Evolutionary conservation across 176 grass and related monocot genomes (phyloP).

Genomic region (Secale cereale): DNA sequence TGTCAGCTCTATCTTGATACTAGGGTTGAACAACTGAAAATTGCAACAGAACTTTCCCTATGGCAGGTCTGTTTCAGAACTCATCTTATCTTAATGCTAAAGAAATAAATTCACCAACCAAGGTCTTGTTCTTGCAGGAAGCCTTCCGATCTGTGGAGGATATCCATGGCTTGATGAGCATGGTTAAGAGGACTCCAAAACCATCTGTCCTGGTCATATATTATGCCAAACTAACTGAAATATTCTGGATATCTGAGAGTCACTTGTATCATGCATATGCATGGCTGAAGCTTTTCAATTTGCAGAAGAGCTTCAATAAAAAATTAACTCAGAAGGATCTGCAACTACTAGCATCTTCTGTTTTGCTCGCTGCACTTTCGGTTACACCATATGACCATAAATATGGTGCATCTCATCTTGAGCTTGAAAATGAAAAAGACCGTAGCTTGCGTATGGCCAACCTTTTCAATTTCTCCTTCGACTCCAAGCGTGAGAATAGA

Average conservation of each 20-base stretch:
- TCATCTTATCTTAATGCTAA: not conserved
- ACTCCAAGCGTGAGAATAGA: constrained; percentile 78
- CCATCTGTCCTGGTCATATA: constrained; percentile 87
- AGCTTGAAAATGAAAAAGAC: constrained; percentile 93
- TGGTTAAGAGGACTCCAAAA: constrained; percentile 93
- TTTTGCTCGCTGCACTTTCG: constrained; percentile 82
- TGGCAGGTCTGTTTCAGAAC: constrained; percentile 76
- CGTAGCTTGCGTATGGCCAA: constrained; percentile 76
- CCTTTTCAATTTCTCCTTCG: constrained; percentile 83
- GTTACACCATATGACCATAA: constrained; percentile 81
- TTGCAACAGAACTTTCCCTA: constrained; percentile 81
- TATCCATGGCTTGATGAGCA: constrained; percentile 88
- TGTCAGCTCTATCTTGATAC: constrained; percentile 90
- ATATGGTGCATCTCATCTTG: constrained; percentile 79
- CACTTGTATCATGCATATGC: constrained; percentile 93
- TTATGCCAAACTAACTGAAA: constrained; percentile 92
- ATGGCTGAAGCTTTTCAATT: constrained; percentile 89
- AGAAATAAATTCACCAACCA: not conserved
- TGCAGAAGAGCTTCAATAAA: constrained; percentile 98
- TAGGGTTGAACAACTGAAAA: constrained; percentile 90
- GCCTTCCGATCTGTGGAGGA: constrained; percentile 97
- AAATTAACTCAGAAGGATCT: constrained; percentile 93
- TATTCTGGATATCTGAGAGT: constrained; percentile 93
- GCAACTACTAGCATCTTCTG: constrained; percentile 90
- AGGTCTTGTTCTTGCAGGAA: constrained; percentile 59